Evolutionary conservation across 1,139 yeast genomes (phyloP).

Genomic region (Blastobotrys raffinosifermentans): DNA sequence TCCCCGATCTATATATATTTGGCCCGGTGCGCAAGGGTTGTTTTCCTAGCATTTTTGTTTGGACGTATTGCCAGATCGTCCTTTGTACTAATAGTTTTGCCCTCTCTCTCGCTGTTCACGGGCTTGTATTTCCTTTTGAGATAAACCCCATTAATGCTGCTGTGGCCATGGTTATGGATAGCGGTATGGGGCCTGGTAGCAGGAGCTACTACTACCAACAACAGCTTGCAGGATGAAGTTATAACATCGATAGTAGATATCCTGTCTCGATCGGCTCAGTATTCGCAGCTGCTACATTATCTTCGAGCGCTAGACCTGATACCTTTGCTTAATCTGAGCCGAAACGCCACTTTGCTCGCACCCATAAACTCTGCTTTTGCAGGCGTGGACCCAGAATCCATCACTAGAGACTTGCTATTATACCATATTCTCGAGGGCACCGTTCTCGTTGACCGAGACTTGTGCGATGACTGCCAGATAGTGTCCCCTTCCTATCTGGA

Average conservation of each 20-base stretch:
- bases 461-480: conserved; percentile 1
- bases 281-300: conserved; percentile 59
- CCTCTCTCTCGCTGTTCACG: too few relatives aligned
- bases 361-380: conserved; percentile 82
- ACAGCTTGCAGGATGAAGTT: too few relatives aligned
- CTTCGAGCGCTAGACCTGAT: conserved; percentile 65
- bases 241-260: conserved; percentile 62
- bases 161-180: too few relatives aligned
- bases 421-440: conserved; percentile 33
- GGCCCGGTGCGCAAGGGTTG: too few relatives aligned
- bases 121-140: too few relatives aligned
- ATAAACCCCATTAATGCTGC: too few relatives aligned
- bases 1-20: too few relatives aligned
- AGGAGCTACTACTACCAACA: too few relatives aligned
- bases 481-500: background rate
- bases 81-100: too few relatives aligned
- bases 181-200: too few relatives aligned
- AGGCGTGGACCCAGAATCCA: conserved; percentile 19
- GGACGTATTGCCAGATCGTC: too few relatives aligned
- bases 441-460: conserved; percentile 12
- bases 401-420: conserved; percentile 30
- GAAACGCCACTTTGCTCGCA: conserved; percentile 72
- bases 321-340: conserved; percentile 57
- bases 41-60: too few relatives aligned
- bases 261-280: conserved; percentile 66